Evolutionary conservation across 192 early-diverging fungal species (phyloP).

Genomic region (Dispira parvispora): DNA sequence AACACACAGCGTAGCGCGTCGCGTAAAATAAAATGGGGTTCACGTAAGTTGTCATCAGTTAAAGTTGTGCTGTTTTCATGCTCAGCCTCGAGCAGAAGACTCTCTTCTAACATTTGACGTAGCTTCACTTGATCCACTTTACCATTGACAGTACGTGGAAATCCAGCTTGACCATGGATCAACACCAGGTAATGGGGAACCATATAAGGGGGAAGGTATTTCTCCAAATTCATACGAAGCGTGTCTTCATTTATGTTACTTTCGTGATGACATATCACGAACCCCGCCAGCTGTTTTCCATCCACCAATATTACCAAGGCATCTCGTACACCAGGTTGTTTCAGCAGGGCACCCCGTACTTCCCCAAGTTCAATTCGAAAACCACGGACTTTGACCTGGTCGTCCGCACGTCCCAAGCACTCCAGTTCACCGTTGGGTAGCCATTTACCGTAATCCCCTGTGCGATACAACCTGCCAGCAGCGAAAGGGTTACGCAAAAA

Average conservation of each 20-base stretch:
- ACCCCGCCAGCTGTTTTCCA: not conserved
- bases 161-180: not conserved
- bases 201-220: not conserved
- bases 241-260: too few relatives aligned
- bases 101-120: too few relatives aligned
- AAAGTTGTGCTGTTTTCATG: too few relatives aligned
- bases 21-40: too few relatives aligned
- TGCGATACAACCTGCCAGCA: constrained; percentile 15
- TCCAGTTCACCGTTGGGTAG: constrained; percentile 18
- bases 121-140: not conserved
- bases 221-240: too few relatives aligned
- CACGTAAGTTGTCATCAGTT: too few relatives aligned
- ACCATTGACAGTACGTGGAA: not conserved
- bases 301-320: not conserved
- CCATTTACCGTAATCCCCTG: constrained; percentile 18
- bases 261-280: not conserved
- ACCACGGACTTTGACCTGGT: constrained; percentile 23
- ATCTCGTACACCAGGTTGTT: not conserved
- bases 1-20: too few relatives aligned
- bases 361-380: constrained; percentile 21
- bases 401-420: constrained; percentile 18
- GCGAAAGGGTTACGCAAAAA: constrained; percentile 24
- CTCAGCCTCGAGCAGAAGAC: too few relatives aligned
- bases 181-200: constrained; percentile 1
- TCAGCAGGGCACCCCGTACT: constrained; percentile 11